Base-by-base conservation (phyloP, 306 rosid species). In the Bauhinia variegata region DNA sequence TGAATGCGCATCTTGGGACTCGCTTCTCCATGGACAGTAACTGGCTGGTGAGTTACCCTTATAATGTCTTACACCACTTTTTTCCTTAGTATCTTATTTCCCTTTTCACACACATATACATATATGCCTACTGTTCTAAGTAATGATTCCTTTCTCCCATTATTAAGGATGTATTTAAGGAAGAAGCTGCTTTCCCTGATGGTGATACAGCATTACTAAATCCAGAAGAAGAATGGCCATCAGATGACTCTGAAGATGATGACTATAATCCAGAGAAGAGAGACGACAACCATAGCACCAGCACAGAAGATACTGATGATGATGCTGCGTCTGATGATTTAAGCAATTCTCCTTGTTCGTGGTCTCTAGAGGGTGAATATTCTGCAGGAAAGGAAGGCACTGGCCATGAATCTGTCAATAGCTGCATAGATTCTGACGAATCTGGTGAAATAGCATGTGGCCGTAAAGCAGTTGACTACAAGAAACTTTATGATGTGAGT, bases 1-100 rank as follows among this genome's bases (percentile, higher is more conserved):
- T 81, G 62, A 91, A 91, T 82, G 97, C 95, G 16, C 95, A 91
- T 86, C 86, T 91, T 75, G 96, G 96, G 56, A 88, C 95, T 33
- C 83, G 57, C 63, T 91, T 88, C 85, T 80, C 95, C 61, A 57
- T 73, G 75, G 72, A 83, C 69, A 74, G 84, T 83, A 68, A 66
- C 74, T 91, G 95, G 96, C 89, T 87, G 97, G 97, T 87, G 80
- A 64, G 83, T 71, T 54, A 46, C 32, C 39, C 18, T 18, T 49
- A 60, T 53, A 50, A 51, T 55, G 54, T 58, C 37, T 48, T 60
- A 30, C 56, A 23, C 59, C n/a, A 33, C 43, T 38, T 61, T 7
- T 48, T 34, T 66, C n/a, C n/a, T 68, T 60, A n/a, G 38, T 11
- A 60, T 17, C 42, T 49, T 44, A 4, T 8, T 52, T 43, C 59